Conservation (phyloP, 2,329 filamentous ascomycete species). For the Alternaria burnsii region DNA sequence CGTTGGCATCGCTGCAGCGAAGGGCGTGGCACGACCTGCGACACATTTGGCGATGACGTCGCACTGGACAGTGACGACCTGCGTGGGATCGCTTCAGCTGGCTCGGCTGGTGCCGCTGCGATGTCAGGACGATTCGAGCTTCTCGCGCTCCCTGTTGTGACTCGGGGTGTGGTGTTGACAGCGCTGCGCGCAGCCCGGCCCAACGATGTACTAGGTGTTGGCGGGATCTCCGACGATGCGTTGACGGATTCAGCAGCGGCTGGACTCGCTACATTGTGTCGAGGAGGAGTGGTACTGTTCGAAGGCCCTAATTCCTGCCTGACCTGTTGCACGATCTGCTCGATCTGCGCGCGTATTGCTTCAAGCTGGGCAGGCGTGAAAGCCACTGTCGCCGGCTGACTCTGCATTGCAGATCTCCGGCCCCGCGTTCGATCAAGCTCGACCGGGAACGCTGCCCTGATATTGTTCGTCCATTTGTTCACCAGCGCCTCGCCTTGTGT, state of each 20-base stretch:
- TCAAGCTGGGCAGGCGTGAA: not conserved
- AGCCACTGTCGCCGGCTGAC: not conserved
- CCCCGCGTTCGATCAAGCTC: not conserved
- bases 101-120: not conserved
- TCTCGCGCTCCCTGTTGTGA: not conserved
- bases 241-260: not conserved
- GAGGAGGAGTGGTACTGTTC: not conserved
- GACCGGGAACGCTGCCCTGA: constrained; percentile 12
- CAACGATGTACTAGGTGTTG: not conserved
- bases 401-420: not conserved
- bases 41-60: not conserved
- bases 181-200: not conserved
- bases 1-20: constrained; percentile 7
- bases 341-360: not conserved
- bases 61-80: not conserved
- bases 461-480: constrained; percentile 2
- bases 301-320: not conserved
- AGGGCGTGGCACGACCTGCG: not conserved
- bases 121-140: not conserved
- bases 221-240: not conserved
- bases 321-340: not conserved
- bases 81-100: not conserved
- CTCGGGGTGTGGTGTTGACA: not conserved
- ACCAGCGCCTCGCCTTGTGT: constrained; percentile 10
- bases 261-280: not conserved